Conservation (phyloP, 2,329 filamentous ascomycete genomes). For the Beauveria sp. region DNA sequence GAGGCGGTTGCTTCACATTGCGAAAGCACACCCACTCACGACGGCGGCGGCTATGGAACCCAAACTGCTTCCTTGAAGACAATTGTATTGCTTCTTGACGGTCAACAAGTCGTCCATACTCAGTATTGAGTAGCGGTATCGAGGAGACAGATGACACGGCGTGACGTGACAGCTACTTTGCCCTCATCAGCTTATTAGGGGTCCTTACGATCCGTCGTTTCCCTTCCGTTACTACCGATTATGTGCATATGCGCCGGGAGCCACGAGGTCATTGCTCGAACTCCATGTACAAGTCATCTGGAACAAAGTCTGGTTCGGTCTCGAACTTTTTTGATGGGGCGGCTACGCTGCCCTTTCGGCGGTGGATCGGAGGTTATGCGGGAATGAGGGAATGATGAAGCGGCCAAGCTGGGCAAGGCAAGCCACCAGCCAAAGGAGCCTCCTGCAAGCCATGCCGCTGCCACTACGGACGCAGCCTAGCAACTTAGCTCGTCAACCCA, state of each 20-base stretch:
- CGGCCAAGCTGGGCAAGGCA: no score
- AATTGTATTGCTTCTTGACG: no score
- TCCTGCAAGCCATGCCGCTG: conserved; percentile 9
- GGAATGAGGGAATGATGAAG: conserved; percentile 7
- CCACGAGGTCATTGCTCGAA: not conserved
- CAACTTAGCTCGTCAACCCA: conserved; percentile 5
- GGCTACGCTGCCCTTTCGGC: not conserved
- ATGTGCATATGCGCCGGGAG: not conserved
- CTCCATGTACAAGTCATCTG: conserved; percentile 11
- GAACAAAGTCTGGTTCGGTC: conserved; percentile 16
- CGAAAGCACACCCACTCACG: not conserved
- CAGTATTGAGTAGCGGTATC: not conserved
- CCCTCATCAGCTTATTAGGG: not conserved
- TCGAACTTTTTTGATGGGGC: conserved; percentile 13
- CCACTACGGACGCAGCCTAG: not conserved
- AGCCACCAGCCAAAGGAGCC: not conserved
- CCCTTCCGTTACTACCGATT: not conserved
- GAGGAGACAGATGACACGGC: no score
- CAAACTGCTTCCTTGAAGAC: no score
- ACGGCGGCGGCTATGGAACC: not conserved
- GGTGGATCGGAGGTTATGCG: conserved; percentile 14
- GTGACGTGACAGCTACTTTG: not conserved
- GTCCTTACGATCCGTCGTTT: not conserved
- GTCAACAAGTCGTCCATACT: no score
- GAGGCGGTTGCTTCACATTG: not conserved